Evolutionary conservation across 2,329 filamentous ascomycete species (phyloP).

Genomic region (Xylariales sp.): DNA sequence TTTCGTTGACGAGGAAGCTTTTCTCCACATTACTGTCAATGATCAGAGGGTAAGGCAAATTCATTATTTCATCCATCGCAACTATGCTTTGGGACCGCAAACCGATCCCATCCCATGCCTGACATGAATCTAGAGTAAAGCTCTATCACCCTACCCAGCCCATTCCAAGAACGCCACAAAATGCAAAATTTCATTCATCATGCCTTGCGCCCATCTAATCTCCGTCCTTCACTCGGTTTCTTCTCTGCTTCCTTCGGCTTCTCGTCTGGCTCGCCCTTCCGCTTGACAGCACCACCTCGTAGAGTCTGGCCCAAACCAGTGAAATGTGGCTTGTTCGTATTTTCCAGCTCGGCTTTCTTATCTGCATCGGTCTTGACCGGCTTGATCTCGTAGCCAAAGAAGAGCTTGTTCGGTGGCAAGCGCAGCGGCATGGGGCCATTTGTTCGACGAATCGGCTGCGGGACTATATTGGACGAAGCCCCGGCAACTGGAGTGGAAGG

Average conservation of each 20-base stretch:
- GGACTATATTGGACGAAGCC: constrained; percentile 36
- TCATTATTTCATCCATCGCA: too few species aligned
- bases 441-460: constrained; percentile 40
- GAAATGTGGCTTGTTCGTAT: constrained; percentile 69
- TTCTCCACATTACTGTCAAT: too few species aligned
- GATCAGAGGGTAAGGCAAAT: too few species aligned
- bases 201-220: constrained; percentile 37
- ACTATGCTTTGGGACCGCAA: too few species aligned
- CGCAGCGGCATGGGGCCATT: constrained; percentile 85
- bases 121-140: background rate
- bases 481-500: constrained; percentile 67
- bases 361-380: constrained; percentile 77
- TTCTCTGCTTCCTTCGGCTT: constrained; percentile 44
- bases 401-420: constrained; percentile 82
- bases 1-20: too few species aligned
- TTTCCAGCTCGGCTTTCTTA: constrained; percentile 60
- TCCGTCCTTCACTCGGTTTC: constrained; percentile 40
- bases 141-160: background rate
- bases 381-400: constrained; percentile 93
- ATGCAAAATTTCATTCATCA: constrained; percentile 10
- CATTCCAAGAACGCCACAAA: constrained; percentile 4
- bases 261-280: constrained; percentile 54
- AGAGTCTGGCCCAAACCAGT: constrained; percentile 81
- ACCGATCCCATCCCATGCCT: too few species aligned
- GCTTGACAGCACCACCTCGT: constrained; percentile 59